These are phyloP conservation scores for Candida insectorum DNA, from an alignment of 805 yeast genomes.

Conservation along the genomic window DNA sequence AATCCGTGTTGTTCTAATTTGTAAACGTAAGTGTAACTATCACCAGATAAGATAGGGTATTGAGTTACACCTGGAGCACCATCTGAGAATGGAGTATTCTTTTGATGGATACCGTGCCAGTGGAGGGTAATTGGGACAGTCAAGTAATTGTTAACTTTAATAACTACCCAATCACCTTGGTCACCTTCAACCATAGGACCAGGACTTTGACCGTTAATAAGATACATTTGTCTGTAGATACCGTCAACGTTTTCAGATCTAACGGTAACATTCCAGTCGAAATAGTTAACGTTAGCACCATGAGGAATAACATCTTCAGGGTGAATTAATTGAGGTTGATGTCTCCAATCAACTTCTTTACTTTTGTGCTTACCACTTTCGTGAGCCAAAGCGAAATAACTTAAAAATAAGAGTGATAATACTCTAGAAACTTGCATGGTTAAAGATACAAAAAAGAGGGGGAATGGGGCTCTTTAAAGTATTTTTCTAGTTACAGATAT, in stretches of 20 bases:
- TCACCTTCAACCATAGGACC: slow-evolving; percentile 43
- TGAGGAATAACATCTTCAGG: slow-evolving; percentile 6
- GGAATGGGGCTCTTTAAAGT: too few relatives aligned
- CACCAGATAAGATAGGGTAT: slow-evolving; percentile 46
- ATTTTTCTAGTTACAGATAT: too few relatives aligned
- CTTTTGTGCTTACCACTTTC: too few relatives aligned
- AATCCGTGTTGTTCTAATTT: slow-evolving; percentile 45
- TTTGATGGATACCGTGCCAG: slow-evolving; percentile 51
- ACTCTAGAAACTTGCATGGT: too few relatives aligned
- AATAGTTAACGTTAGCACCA: slow-evolving; percentile 5
- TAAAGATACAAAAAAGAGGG: too few relatives aligned
- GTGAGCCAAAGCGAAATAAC: too few relatives aligned
- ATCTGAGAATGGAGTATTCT: slow-evolving; percentile 46
- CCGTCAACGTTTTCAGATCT: slow-evolving; percentile 27
- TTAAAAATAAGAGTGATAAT: too few relatives aligned
- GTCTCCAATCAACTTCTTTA: too few relatives aligned
- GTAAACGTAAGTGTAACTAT: slow-evolving; percentile 39
- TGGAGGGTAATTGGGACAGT: slow-evolving; percentile 44
- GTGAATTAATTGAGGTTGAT: background rate
- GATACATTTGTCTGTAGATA: slow-evolving; percentile 24
- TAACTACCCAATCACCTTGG: slow-evolving; percentile 30
- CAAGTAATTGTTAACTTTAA: slow-evolving; percentile 36
- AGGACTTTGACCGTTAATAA: slow-evolving; percentile 46
- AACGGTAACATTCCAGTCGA: slow-evolving; percentile 12
- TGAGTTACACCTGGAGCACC: slow-evolving; percentile 52